A percentile compares a stretch with the other conserved stretches of the same genome.
Conservation (phyloP, 441 rosid species). For the Populus hybrid region DNA sequence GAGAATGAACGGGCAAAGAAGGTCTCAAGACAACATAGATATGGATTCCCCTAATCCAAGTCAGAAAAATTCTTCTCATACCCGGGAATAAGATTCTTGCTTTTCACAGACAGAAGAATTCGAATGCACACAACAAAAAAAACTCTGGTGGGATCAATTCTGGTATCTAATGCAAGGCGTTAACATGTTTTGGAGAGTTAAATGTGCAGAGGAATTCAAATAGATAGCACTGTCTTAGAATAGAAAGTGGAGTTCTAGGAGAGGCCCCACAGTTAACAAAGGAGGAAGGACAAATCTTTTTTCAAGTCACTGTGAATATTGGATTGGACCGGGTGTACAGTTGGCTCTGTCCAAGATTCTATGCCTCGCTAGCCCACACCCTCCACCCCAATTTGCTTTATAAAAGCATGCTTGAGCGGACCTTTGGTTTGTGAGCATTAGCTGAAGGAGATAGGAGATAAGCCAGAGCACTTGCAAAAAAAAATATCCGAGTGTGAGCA, state of each 20-base stretch:
- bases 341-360: conserved; percentile 56
- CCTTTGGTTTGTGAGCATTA: conserved; percentile 33
- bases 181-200: conserved; percentile 44
- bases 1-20: conserved; percentile 39
- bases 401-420: conserved; percentile 50
- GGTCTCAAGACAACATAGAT: conserved; percentile 42
- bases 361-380: conserved; percentile 40
- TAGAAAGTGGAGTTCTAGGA: conserved; percentile 44
- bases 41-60: conserved; percentile 64
- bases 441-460: conserved; percentile 21
- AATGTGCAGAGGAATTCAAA: conserved; percentile 48
- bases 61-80: conserved; percentile 45
- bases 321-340: conserved; percentile 45
- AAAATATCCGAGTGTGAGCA: conserved; percentile 19
- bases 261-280: conserved; percentile 46
- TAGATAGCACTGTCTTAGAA: conserved; percentile 34
- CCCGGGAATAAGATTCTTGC: conserved; percentile 80
- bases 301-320: conserved; percentile 51
- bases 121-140: conserved; percentile 33
- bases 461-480: conserved; percentile 11
- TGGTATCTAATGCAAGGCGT: conserved; percentile 62
- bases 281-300: conserved; percentile 55
- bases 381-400: conserved; percentile 40
- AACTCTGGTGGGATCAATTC: conserved; percentile 65
- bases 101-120: conserved; percentile 55